Conservation (phyloP, 176 grass and related monocot genomes). For the Phragmites australis region DNA sequence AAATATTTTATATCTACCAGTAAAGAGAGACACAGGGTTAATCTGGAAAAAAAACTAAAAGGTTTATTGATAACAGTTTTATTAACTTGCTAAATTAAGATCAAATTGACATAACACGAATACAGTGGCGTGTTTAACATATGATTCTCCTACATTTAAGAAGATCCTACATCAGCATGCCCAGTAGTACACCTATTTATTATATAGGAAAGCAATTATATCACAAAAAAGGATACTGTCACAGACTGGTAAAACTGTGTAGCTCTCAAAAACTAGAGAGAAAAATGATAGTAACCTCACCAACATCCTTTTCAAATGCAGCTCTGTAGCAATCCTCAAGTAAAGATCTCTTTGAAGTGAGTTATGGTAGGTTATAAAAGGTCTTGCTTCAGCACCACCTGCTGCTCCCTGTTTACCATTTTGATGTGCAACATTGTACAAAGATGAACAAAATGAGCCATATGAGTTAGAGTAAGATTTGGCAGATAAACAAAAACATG, state of each 20-base stretch:
- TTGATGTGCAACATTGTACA: not conserved
- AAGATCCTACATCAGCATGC: constrained; percentile 13
- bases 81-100: constrained; percentile 16
- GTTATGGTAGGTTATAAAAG: constrained; percentile 96
- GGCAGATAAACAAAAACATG: not conserved
- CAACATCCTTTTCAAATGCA: constrained; percentile 99
- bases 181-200: constrained; percentile 5
- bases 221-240: not conserved
- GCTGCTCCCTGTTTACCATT: constrained; percentile 68
- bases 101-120: constrained; percentile 8
- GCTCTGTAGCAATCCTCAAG: constrained; percentile 95
- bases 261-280: not conserved
- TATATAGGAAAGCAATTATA: constrained; percentile 11
- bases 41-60: constrained; percentile 13
- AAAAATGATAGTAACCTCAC: constrained; percentile 57
- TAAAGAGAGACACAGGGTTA: not conserved
- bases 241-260: not conserved
- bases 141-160: constrained; percentile 5
- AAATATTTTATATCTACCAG: constrained; percentile 5
- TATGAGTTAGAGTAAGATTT: not conserved
- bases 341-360: constrained; percentile 99
- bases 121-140: not conserved
- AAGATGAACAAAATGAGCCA: not conserved
- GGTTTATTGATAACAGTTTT: constrained; percentile 19
- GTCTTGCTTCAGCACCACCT: constrained; percentile 97